phyloP scores from a whole-genome alignment of 2,329 filamentous ascomycete genomes.

The Madurella mycetomatis region DNA sequence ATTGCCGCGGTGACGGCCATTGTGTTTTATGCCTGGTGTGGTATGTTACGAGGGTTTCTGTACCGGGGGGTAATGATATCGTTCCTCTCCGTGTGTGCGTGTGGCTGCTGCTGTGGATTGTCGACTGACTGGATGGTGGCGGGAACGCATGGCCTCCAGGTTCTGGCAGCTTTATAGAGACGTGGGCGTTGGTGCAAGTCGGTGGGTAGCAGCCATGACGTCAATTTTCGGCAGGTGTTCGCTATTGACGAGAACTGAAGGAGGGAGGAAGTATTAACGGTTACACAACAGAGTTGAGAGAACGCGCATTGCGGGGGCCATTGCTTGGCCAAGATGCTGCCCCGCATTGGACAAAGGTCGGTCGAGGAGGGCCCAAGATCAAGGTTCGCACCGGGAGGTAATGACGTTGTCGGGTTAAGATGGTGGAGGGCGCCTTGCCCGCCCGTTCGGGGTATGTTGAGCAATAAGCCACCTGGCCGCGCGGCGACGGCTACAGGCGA shows the following conservation, averaged over 20 bases:
- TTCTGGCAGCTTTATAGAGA: constrained; percentile 6
- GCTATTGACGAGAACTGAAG: no score
- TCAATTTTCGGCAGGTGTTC: not conserved
- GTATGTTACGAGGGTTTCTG: not conserved
- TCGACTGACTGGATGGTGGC: not conserved
- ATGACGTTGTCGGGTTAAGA: not conserved
- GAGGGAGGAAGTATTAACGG: no score
- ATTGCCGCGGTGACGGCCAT: constrained; percentile 27
- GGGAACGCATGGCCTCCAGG: not conserved
- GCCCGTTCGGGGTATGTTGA: no score
- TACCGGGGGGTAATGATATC: not conserved
- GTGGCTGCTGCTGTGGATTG: not conserved
- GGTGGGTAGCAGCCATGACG: constrained; percentile 12
- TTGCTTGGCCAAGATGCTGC: no score
- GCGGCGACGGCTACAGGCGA: not conserved
- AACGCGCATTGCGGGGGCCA: no score
- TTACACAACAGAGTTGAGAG: no score
- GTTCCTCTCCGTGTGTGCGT: not conserved
- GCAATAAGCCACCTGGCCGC: no score
- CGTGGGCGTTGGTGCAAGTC: not conserved
- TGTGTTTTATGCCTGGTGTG: constrained; percentile 2
- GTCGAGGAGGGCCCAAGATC: not conserved
- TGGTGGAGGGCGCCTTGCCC: no score
- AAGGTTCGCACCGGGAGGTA: not conserved
- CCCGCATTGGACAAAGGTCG: no score